These are phyloP conservation scores for Phytophthora multivora DNA, from an alignment of 352 stramenopile species.

Conservation along the genomic window DNA sequence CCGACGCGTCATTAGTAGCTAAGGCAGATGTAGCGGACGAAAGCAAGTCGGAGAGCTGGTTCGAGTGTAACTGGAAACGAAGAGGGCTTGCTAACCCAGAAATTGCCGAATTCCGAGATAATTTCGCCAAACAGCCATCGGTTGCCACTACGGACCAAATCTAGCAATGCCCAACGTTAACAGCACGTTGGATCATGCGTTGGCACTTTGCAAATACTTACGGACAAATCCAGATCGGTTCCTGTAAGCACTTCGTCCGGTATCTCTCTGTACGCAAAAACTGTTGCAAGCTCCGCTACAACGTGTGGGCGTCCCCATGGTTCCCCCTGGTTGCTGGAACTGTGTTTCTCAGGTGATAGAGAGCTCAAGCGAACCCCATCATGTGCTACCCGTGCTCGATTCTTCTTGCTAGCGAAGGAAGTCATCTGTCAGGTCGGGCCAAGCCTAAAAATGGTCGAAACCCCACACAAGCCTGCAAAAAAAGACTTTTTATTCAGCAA, in stretches of 20 bases:
- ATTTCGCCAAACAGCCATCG: slow-evolving; percentile 57
- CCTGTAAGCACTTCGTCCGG: slow-evolving; percentile 67
- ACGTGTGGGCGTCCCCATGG: slow-evolving; percentile 11
- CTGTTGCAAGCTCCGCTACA: slow-evolving; percentile 45
- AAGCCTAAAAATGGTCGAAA: slow-evolving; percentile 24
- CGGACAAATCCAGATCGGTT: slow-evolving; percentile 65
- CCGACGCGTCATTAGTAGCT: background rate
- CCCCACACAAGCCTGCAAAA: slow-evolving; percentile 19
- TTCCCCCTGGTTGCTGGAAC: background rate
- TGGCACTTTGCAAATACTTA: slow-evolving; percentile 10
- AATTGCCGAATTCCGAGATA: slow-evolving; percentile 19
- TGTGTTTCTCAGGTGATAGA: slow-evolving; percentile 10
- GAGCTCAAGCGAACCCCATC: slow-evolving; percentile 58
- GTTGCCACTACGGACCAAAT: slow-evolving; percentile 71
- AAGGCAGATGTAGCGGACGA: slow-evolving; percentile 12
- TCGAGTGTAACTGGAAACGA: slow-evolving; percentile 23
- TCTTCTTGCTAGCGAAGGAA: slow-evolving; percentile 35
- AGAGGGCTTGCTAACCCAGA: slow-evolving; percentile 5
- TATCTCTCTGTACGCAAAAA: slow-evolving; percentile 65
- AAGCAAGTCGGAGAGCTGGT: slow-evolving; percentile 51
- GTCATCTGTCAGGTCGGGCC: background rate
- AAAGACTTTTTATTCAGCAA: slow-evolving; percentile 34
- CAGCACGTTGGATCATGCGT: too few relatives aligned
- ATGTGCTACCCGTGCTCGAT: slow-evolving; percentile 39
- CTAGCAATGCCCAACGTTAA: slow-evolving; percentile 16